Percentiles rank a stretch among this genome's conserved stretches.
These are phyloP conservation scores for Kwoniella sp. DNA, from an alignment of 768 basidiomycete genomes.

Conservation along the genomic window DNA sequence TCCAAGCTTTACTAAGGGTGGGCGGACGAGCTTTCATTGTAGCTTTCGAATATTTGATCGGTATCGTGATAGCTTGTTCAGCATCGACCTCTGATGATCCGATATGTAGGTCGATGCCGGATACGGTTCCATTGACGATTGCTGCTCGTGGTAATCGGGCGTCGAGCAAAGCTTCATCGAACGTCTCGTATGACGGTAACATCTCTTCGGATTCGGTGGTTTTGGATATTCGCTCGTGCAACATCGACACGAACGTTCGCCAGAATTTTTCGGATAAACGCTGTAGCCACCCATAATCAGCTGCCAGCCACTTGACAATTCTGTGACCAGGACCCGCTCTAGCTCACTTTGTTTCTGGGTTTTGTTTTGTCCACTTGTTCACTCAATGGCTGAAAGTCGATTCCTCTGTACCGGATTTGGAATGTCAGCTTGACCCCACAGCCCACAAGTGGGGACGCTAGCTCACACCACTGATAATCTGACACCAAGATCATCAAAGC, in stretches of 20 bases:
- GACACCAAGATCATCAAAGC: constrained; percentile 66
- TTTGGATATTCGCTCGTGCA: constrained; percentile 34
- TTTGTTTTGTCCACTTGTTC: constrained; percentile 48
- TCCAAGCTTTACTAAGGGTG: constrained; percentile 69
- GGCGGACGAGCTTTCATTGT: constrained; percentile 71
- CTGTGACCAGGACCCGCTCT: neutral
- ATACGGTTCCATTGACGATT: constrained; percentile 67
- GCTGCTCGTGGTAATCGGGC: constrained; percentile 58
- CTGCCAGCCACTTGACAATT: neutral
- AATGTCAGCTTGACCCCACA: neutral
- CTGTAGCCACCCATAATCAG: constrained; percentile 56
- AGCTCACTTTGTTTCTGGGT: constrained; percentile 63
- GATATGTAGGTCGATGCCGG: constrained; percentile 69
- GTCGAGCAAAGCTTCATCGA: constrained; percentile 67
- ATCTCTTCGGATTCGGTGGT: constrained; percentile 40
- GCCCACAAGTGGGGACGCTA: neutral
- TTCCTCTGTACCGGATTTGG: constrained; percentile 35
- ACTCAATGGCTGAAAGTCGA: constrained; percentile 37
- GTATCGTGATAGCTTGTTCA: constrained; percentile 74
- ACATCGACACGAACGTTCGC: constrained; percentile 47
- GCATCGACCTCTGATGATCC: constrained; percentile 70
- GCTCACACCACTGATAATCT: constrained; percentile 72
- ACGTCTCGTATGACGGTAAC: constrained; percentile 65
- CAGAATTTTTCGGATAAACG: constrained; percentile 76
- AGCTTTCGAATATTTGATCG: constrained; percentile 75